These are phyloP conservation scores for Curvularia eragrostidis DNA, from an alignment of 2,329 filamentous ascomycete genomes.

Conservation along the genomic window DNA sequence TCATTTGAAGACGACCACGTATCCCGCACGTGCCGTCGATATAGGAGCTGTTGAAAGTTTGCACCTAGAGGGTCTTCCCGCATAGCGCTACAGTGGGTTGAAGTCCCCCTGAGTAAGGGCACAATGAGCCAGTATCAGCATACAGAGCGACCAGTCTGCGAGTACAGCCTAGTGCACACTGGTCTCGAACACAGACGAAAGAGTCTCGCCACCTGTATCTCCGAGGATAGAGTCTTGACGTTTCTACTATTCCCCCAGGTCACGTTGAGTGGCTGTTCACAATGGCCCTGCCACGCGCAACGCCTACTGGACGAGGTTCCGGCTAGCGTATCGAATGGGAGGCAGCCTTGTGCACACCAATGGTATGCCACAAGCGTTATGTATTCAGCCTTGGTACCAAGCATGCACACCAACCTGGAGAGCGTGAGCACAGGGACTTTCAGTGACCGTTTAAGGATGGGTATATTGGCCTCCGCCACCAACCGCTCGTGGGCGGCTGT, in stretches of 20 bases:
- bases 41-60: conserved; percentile 22
- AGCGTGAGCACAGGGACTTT: neutral
- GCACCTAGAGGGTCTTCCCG: conserved; percentile 15
- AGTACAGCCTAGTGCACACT: conserved; percentile 11
- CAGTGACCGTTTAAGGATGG: neutral
- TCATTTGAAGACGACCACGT: conserved; percentile 4
- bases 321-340: neutral
- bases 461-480: conserved; percentile 2
- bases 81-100: neutral
- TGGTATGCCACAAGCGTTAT: conserved; percentile 3
- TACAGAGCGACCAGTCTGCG: neutral
- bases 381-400: conserved; percentile 1
- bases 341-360: neutral
- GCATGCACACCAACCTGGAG: neutral
- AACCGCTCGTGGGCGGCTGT: conserved; percentile 1
- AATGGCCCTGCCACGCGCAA: neutral
- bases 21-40: conserved; percentile 12
- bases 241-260: neutral
- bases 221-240: neutral
- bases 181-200: conserved; percentile 10
- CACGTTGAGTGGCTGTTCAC: neutral
- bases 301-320: neutral
- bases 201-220: conserved; percentile 16
- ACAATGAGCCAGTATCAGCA: conserved; percentile 5
- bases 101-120: neutral